phyloP scores from a whole-genome alignment of 805 yeast genomes.

The Brettanomyces naardenensis region DNA sequence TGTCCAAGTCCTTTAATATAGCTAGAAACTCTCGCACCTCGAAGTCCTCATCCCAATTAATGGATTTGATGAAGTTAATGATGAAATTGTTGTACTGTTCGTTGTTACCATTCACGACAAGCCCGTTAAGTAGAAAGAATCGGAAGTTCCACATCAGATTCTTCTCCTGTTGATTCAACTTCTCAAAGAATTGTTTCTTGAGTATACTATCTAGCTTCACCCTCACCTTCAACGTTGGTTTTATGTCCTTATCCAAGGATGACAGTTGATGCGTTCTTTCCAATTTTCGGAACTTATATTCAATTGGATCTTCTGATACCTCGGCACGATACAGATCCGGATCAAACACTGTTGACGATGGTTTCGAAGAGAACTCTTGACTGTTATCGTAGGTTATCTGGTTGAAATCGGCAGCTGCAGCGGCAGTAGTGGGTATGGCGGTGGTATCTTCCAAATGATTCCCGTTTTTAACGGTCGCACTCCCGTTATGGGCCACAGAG shows the following conservation, averaged over 20 bases:
- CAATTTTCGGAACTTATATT: constrained; percentile 73
- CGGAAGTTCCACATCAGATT: constrained; percentile 87
- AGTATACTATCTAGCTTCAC: constrained; percentile 65
- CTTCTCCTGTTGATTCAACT: constrained; percentile 73
- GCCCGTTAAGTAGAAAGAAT: constrained; percentile 62
- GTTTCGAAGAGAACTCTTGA: constrained; percentile 5
- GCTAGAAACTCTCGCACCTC: constrained; percentile 71
- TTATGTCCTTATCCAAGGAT: constrained; percentile 72
- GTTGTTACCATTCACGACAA: constrained; percentile 25
- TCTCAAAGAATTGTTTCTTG: constrained; percentile 75
- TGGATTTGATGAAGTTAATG: constrained; percentile 72
- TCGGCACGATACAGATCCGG: constrained; percentile 48
- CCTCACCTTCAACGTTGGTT: constrained; percentile 79
- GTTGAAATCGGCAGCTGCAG: constrained; percentile 10
- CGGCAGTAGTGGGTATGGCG: neutral
- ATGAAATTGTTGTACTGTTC: constrained; percentile 29
- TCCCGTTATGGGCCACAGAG: constrained; percentile 15
- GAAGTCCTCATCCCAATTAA: constrained; percentile 78
- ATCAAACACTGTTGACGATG: constrained; percentile 40
- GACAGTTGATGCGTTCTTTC: constrained; percentile 78
- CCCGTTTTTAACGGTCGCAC: constrained; percentile 1
- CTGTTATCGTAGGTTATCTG: constrained; percentile 19
- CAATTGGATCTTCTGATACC: constrained; percentile 68
- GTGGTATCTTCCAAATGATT: constrained; percentile 7
- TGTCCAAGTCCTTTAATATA: constrained; percentile 23